A percentile compares a stretch with the other conserved stretches of the same genome.
These are phyloP conservation scores for Kluyveromyces sp. DNA, from an alignment of 1,139 yeast species.

Conservation along the genomic window DNA sequence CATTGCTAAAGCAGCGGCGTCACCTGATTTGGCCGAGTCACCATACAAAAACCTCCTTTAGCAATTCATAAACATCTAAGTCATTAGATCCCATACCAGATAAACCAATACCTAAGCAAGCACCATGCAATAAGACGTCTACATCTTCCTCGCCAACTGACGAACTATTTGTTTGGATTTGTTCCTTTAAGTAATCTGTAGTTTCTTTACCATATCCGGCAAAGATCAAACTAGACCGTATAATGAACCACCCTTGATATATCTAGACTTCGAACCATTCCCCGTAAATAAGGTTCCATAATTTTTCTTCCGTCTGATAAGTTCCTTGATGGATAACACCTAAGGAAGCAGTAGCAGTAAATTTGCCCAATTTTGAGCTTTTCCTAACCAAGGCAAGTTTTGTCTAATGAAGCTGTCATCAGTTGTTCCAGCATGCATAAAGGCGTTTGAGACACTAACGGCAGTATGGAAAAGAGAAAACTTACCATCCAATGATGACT, in stretches of 20 bases:
- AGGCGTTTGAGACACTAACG: conserved; percentile 89
- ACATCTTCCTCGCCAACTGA: conserved; percentile 65
- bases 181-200: conserved; percentile 67
- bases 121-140: conserved; percentile 91
- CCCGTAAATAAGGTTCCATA: conserved; percentile 86
- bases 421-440: conserved; percentile 94
- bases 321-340: conserved; percentile 95
- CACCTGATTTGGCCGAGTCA: conserved; percentile 92
- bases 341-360: conserved; percentile 94
- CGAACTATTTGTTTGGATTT: conserved; percentile 60
- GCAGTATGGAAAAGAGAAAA: conserved; percentile 94
- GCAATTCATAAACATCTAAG: conserved; percentile 67
- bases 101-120: conserved; percentile 90
- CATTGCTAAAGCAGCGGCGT: conserved; percentile 95
- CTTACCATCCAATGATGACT: conserved; percentile 79
- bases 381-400: conserved; percentile 91
- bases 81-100: conserved; percentile 93
- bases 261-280: conserved; percentile 59
- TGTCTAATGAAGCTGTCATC: conserved; percentile 88
- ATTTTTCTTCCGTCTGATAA: conserved; percentile 83
- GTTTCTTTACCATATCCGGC: conserved; percentile 89
- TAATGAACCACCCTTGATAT: conserved; percentile 92
- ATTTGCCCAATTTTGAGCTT: conserved; percentile 98
- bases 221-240: conserved; percentile 84
- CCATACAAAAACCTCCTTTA: conserved; percentile 77